Base-by-base conservation (phyloP, 2,329 filamentous ascomycete genomes). In the Sordariomycetes sp. region DNA sequence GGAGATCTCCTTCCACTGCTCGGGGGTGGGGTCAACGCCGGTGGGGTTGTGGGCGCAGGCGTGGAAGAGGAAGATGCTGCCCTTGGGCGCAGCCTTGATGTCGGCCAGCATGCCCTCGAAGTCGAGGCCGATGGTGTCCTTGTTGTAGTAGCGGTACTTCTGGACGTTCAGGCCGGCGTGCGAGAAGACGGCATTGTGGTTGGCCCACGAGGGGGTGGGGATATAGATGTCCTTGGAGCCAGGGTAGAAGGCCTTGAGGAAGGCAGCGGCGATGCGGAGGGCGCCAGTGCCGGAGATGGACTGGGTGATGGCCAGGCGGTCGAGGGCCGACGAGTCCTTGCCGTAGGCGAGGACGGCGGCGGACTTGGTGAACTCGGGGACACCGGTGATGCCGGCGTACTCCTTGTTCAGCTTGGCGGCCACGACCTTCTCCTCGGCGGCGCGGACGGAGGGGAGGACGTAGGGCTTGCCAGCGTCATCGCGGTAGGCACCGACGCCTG, bases 81-180 rank as follows among this genome's bases (percentile, higher is more conserved):
- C 86, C 73, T 87, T 84, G 66, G 92, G 91, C 59, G 93, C 90
- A 65, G 81, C 83, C 79, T 95, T 91, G 77, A 99, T 86, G 73
- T 97, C 92, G 68, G 83, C 87, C 60, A 97, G 70, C 81, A 99
- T 83, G 68, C 94, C 94, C 65, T 95, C 90, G 69, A 97, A 97
- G 81, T 99, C 94, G 64, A 99, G 87, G 59, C 92, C 92, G 71
- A 97, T 97, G 70, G 93, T 97, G 72, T 96, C 87, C 82, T 96
- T 95, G 85, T 97, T 90, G 81, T 97, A 99, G 86, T 99, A 99
- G 68, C 90, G 83, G 83, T 99, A 99, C 78, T 92, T 90, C 77
- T 92, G 86, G 62, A 97, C 91, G 75, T 89, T 82, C 64, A 99
- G 83, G 59, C 92, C 90, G 35, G 90, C 88, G 75, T 97, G 92